Evolutionary conservation across 257 asterid genomes (phyloP), one percentile per base, ranked within the genome.

Genomic region (Solanum arcanum): DNA sequence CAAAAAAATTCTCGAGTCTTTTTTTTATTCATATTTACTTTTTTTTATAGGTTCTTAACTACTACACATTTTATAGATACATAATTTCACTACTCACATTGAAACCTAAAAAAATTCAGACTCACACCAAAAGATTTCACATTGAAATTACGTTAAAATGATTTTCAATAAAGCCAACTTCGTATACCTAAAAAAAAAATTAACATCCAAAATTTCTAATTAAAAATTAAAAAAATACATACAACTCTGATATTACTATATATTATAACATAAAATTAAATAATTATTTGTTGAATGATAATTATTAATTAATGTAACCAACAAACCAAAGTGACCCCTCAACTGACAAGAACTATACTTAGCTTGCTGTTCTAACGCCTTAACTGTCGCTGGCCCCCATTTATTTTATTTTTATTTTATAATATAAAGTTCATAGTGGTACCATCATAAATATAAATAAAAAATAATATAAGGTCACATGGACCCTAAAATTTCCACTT

Each of bases 281-380:
- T 2, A 1, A 20, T 20, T 20, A 59, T 59, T 59, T 59, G 1
- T 56, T 56, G 12, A 56, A 56, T 56, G 1, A 56, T 18, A 56
- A 18, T 56, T 2, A 56, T 18, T 18, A 56, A 18, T 56, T 2
- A 56, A 59, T 20, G 11, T 20, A 20, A 35, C 47, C 27, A 72
- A 72, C 47, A 35, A 35, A 39, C 5, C 5, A 72, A 72, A 72
- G 27, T 35, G 80, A 72, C 80, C 82, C 82, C 82, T 74, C 47
- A 74, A 74, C 82, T 74, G 39, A 77, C 91, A 77, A 77, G 39
- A 44, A 25, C 25, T 44, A 90, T 88, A 14, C 76, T 84, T 86
- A 37, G 52, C 86, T 13, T 88, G 96, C 94, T 92, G 95, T 94
- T 85, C 92, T 94, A 94, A 93, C 96, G 95, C 95, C 96, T 90